These are phyloP conservation scores for Trametopsis cervina DNA, from an alignment of 768 basidiomycete genomes.

Conservation along the genomic window DNA sequence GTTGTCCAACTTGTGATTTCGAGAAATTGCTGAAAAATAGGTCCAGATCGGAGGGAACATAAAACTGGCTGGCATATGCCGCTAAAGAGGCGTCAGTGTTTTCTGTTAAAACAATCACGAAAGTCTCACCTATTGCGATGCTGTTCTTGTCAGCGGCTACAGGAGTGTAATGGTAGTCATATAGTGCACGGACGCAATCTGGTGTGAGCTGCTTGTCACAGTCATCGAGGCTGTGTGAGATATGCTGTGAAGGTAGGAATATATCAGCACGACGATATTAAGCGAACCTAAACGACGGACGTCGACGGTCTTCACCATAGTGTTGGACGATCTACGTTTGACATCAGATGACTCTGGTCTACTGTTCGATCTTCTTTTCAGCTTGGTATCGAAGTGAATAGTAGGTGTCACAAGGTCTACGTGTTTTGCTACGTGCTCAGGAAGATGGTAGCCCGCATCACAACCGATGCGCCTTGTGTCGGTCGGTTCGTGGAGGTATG, in stretches of 20 bases:
- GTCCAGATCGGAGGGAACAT: constrained; percentile 35
- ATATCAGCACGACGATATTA: too few relatives aligned
- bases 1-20: constrained; percentile 29
- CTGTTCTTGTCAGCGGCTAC: constrained; percentile 20
- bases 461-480: constrained; percentile 51
- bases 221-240: constrained; percentile 13
- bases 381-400: constrained; percentile 51
- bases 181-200: constrained; percentile 26
- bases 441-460: constrained; percentile 59
- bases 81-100: constrained; percentile 21
- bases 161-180: constrained; percentile 23
- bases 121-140: constrained; percentile 25
- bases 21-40: constrained; percentile 37
- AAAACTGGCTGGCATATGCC: constrained; percentile 36
- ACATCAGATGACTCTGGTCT: too few relatives aligned
- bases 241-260: constrained; percentile 25
- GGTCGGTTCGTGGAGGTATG: constrained; percentile 46
- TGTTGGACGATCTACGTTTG: too few relatives aligned
- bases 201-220: constrained; percentile 25
- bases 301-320: too few relatives aligned
- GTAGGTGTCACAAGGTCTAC: constrained; percentile 67
- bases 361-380: too few relatives aligned
- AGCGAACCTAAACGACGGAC: too few relatives aligned
- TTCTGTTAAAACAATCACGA: neutral
- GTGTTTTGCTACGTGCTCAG: constrained; percentile 47